Conservation (phyloP, 495 filamentous ascomycete genomes). For the Chlorociboria aeruginascens region DNA sequence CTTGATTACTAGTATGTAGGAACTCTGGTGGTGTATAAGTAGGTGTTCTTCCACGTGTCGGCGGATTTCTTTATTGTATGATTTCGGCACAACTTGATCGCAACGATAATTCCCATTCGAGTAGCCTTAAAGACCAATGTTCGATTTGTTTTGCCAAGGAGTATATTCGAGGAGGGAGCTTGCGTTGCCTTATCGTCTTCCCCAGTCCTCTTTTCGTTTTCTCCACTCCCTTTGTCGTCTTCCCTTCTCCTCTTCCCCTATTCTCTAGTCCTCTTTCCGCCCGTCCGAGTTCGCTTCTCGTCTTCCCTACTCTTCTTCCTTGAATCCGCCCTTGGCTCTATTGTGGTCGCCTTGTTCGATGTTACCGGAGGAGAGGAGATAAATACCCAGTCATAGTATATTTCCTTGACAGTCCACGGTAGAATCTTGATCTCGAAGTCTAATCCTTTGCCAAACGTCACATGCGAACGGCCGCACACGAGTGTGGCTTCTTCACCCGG, state of each 20-base stretch:
- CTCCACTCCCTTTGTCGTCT: background rate
- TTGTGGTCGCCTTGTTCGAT: background rate
- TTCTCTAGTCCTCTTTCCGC: too few species aligned
- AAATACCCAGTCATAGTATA: background rate
- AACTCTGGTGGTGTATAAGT: background rate
- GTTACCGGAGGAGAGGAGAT: background rate
- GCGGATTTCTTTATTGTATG: too few species aligned
- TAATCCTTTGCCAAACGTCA: slow-evolving; percentile 5
- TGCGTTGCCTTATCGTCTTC: background rate
- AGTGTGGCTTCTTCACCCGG: too few species aligned
- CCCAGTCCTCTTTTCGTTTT: background rate
- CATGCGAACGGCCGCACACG: too few species aligned
- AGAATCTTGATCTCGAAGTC: slow-evolving; percentile 5
- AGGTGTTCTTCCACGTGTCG: too few species aligned
- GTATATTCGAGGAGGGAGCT: too few species aligned
- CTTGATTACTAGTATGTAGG: background rate
- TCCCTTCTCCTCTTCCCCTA: too few species aligned
- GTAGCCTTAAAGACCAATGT: too few species aligned
- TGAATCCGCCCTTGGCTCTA: background rate
- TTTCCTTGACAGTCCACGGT: background rate
- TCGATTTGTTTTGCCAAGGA: background rate
- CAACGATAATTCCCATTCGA: too few species aligned
- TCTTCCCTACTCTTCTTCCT: too few species aligned
- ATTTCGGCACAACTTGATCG: too few species aligned
- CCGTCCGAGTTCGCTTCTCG: too few species aligned